Evolutionary conservation across 2,329 filamentous ascomycete species (phyloP).

Genomic region (Exophiala viscosa): DNA sequence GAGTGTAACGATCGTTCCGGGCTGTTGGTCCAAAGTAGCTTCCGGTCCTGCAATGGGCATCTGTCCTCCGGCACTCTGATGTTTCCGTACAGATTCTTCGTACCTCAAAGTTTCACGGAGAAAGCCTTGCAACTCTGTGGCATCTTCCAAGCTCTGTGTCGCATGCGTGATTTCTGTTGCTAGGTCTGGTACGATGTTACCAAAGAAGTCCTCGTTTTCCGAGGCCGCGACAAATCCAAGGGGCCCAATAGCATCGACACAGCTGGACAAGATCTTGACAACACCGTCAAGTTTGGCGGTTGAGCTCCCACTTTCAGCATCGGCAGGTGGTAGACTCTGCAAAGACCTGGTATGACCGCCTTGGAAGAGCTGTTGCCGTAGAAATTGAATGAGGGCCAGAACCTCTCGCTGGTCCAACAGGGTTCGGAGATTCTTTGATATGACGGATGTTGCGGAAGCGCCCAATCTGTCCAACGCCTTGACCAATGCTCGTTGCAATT

Average conservation of each 20-base stretch:
- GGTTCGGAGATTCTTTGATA: conserved; percentile 19
- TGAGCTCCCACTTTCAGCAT: not conserved
- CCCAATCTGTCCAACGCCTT: conserved; percentile 17
- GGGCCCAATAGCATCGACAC: conserved; percentile 47
- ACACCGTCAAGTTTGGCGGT: conserved; percentile 35
- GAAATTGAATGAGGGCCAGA: conserved; percentile 30
- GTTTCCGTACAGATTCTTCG: conserved; percentile 31
- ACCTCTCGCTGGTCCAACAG: conserved; percentile 19
- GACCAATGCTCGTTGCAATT: conserved; percentile 17
- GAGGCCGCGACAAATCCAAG: conserved; percentile 38
- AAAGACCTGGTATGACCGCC: conserved; percentile 26
- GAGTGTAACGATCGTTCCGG: conserved; percentile 26
- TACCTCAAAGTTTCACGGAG: conserved; percentile 45
- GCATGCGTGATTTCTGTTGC: conserved; percentile 47
- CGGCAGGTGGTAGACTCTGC: conserved; percentile 3
- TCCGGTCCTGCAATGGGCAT: not conserved
- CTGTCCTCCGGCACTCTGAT: conserved; percentile 11
- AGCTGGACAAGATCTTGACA: conserved; percentile 41
- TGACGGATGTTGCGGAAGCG: conserved; percentile 4
- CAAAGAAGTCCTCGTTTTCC: conserved; percentile 40
- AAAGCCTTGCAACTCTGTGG: conserved; percentile 45
- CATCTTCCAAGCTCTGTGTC: conserved; percentile 46
- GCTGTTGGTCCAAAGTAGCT: conserved; percentile 1
- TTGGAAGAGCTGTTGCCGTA: conserved; percentile 29
- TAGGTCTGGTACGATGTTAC: conserved; percentile 41